A percentile compares a stretch with the other conserved stretches of the same genome.
phyloP scores from a whole-genome alignment of 305 asterid genomes.

The Euphrasia arctica region DNA sequence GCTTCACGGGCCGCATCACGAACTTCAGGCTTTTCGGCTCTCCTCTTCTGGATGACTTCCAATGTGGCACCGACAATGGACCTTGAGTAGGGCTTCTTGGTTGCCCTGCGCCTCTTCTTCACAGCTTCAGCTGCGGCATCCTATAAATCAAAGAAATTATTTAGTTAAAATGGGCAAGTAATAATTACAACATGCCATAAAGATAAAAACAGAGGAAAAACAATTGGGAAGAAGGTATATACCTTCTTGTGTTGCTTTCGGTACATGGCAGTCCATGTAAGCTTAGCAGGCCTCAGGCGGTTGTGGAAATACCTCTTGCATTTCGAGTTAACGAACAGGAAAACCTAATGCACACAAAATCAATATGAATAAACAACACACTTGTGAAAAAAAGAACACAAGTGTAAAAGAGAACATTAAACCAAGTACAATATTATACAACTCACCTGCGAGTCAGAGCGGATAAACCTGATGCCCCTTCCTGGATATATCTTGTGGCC shows the following conservation, averaged over 20 bases:
- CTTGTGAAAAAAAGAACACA: background rate
- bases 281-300: conserved; percentile 59
- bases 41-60: conserved; percentile 83
- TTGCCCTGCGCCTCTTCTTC: conserved; percentile 81
- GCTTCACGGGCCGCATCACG: conserved; percentile 98
- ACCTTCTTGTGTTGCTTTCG: conserved; percentile 64
- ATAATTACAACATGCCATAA: background rate
- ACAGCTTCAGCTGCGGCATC: conserved; percentile 78
- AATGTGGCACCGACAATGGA: conserved; percentile 92
- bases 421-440: background rate
- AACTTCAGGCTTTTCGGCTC: conserved; percentile 78
- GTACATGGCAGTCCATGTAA: conserved; percentile 63
- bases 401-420: background rate
- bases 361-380: background rate
- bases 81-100: conserved; percentile 87
- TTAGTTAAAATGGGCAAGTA: background rate
- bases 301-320: conserved; percentile 67
- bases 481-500: background rate
- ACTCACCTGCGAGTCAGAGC: background rate
- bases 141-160: conserved; percentile 26
- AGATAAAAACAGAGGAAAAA: background rate
- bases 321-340: conserved; percentile 61
- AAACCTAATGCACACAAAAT: conserved; percentile 33
- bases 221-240: background rate
- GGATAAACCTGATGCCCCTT: background rate